Evolutionary conservation across 2,329 filamentous ascomycete genomes (phyloP), one percentile per base, ranked within the genome.

Genomic region (Didymellaceae sp.): DNA sequence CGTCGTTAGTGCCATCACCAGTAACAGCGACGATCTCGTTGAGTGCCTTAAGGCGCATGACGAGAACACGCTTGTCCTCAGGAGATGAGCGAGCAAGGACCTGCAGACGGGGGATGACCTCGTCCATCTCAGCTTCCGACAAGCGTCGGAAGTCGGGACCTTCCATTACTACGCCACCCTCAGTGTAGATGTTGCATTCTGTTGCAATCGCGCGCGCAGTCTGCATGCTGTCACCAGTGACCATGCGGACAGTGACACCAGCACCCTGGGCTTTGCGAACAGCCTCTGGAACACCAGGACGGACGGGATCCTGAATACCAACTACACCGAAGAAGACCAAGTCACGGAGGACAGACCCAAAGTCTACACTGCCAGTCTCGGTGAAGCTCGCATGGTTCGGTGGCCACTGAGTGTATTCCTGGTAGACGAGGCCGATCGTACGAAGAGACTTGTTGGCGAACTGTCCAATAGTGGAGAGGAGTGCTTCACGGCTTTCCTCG

Each of bases 11-110:
- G 73, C 93, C 94, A 69, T 97, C 93, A 65, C 94, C 93, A 57
- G 93, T 99, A 89, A 99, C 97, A 59, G 94, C 93, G 53, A 97
- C 94, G 35, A 97, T 92, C 70, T 97, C 90, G 46, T 90, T 89
- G 35, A 89, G 80, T 41, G 88, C 89, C 73, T 97, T 94, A 35
- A 97, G 87, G 24, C 97, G 86, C 71, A 97, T 91, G 34, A 99
- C 92, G 31, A 99, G 85, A 75, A 90, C 92, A 8, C 89, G 93
- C 82, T 99, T 99, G 82, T 99, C 94, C 45, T 83, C 85, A 39
- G 94, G 94, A 72, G 97, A 93, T n/a, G 96, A 94, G 57, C 93
- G 89, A 22, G 93, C 97, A 78, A 97, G 96, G 18, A 97, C 81
- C 44, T 88, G 94, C 1, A 92, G 92, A 28, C 77, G 85, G 74